Conservation (phyloP, 108 stramenopile genomes). For the Cyclotella baltica region DNA sequence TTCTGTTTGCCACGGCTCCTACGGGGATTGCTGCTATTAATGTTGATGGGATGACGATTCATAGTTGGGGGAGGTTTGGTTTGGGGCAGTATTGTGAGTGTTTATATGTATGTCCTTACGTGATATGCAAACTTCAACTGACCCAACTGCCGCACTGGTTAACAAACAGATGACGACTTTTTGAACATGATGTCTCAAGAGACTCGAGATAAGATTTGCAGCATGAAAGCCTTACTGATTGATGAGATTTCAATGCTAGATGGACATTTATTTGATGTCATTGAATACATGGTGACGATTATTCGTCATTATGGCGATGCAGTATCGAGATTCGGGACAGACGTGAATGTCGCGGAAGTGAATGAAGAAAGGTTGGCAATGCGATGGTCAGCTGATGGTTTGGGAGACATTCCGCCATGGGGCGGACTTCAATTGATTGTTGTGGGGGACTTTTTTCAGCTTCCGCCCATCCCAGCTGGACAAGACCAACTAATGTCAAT, state of each 20-base stretch:
- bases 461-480: slow-evolving; percentile 64
- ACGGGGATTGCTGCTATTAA: slow-evolving; percentile 68
- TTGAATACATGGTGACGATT: slow-evolving; percentile 62
- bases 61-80: slow-evolving; percentile 56
- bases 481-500: slow-evolving; percentile 27
- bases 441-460: slow-evolving; percentile 85
- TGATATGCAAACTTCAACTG: background rate
- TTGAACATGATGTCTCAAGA: slow-evolving; percentile 26
- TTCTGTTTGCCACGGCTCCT: slow-evolving; percentile 63
- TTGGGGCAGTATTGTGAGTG: slow-evolving; percentile 27
- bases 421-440: slow-evolving; percentile 84
- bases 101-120: background rate
- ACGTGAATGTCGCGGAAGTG: background rate
- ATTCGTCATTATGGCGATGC: slow-evolving; percentile 45
- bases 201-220: slow-evolving; percentile 18
- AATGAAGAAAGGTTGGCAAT: slow-evolving; percentile 25
- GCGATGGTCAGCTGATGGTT: slow-evolving; percentile 44
- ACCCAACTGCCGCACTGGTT: background rate
- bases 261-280: slow-evolving; percentile 66
- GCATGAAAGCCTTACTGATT: slow-evolving; percentile 50
- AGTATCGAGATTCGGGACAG: background rate
- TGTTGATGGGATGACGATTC: slow-evolving; percentile 58
- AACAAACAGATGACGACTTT: slow-evolving; percentile 23
- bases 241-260: slow-evolving; percentile 72
- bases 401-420: slow-evolving; percentile 58